Evolutionary conservation across 179 eudicot genomes (phyloP).

Genomic region (Silene noctiflora): DNA sequence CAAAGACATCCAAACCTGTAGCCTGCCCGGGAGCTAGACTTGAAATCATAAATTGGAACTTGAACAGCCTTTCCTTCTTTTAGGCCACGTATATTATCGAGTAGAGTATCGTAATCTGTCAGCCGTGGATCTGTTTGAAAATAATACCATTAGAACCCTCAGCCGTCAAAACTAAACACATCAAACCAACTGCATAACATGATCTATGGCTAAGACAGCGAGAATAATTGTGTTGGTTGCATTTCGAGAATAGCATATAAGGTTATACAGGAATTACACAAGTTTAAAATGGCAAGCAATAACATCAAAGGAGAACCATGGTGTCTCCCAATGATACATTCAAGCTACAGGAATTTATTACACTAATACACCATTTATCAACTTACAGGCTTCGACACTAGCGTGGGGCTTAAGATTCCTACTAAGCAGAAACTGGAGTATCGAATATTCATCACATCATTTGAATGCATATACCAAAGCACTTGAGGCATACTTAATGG

Average conservation of each 20-base stretch:
- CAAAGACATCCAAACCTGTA: constrained; percentile 51
- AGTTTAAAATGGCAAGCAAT: background rate
- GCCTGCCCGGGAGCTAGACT: constrained; percentile 81
- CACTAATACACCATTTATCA: background rate
- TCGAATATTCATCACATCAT: background rate
- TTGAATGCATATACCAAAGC: background rate
- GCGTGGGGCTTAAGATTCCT: background rate
- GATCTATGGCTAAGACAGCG: background rate
- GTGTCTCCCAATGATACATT: background rate
- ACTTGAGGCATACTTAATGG: background rate
- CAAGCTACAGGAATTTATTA: background rate
- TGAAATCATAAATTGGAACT: constrained; percentile 91
- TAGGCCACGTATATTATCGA: constrained; percentile 68
- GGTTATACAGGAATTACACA: background rate
- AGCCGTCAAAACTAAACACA: constrained; percentile 1
- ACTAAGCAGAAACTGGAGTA: background rate
- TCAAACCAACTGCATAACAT: background rate
- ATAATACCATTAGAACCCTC: constrained; percentile 20
- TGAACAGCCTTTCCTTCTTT: constrained; percentile 73
- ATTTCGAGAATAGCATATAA: background rate
- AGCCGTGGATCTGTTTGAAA: constrained; percentile 78
- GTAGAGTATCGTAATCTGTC: constrained; percentile 92
- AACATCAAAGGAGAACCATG: background rate
- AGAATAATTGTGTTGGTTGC: background rate
- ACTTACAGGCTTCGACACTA: background rate